Conservation (phyloP, 495 filamentous ascomycete species). For the Chlorociboria aeruginascens region DNA sequence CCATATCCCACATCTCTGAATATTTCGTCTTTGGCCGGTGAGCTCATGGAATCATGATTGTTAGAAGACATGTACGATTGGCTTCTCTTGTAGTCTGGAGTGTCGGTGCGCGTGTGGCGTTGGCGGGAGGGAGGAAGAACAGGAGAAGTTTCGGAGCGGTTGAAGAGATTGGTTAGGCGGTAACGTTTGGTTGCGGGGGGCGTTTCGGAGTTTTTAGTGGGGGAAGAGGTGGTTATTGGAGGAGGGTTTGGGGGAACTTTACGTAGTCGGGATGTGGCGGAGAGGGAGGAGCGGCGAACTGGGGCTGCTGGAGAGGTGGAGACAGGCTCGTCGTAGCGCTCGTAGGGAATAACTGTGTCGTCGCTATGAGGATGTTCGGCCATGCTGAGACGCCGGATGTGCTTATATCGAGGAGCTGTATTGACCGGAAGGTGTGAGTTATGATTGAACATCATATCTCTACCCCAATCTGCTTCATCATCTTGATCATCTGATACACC, state of each 20-base stretch:
- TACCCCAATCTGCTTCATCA: constrained; percentile 9
- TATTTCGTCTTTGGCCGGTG: background rate
- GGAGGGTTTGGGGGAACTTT: background rate
- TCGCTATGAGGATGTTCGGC: constrained; percentile 8
- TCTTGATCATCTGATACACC: background rate
- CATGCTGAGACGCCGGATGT: constrained; percentile 9
- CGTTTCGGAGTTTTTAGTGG: background rate
- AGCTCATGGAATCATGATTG: background rate
- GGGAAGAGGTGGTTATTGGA: background rate
- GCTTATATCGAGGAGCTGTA: background rate
- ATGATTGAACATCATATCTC: constrained; percentile 17
- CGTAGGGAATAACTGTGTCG: constrained; percentile 1
- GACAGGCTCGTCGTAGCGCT: background rate
- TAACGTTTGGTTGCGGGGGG: background rate
- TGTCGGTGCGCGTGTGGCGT: background rate
- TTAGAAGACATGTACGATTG: background rate
- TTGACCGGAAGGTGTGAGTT: constrained; percentile 6
- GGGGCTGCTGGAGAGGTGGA: constrained; percentile 6
- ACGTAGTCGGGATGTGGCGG: constrained; percentile 8
- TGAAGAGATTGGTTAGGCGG: background rate
- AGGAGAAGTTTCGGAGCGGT: background rate
- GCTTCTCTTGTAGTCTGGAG: background rate
- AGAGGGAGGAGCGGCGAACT: constrained; percentile 15
- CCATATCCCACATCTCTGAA: constrained; percentile 2
- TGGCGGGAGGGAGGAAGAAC: background rate